Evolutionary conservation across 441 rosid genomes (phyloP).

Genomic region (Pelargonium myrrhifolium): DNA sequence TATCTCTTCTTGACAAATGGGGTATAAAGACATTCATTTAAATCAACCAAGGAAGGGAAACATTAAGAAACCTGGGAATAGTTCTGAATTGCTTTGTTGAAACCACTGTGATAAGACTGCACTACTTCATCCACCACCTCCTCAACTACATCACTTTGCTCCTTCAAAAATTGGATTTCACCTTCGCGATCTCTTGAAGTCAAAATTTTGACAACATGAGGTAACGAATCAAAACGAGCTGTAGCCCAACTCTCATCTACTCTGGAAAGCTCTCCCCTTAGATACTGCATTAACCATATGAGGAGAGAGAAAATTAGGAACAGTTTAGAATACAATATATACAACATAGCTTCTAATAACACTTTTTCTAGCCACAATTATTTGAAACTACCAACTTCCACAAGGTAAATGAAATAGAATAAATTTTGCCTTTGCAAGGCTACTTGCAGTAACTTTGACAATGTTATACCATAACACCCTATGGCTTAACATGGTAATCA

Average conservation of each 20-base stretch:
- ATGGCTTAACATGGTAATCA: too few relatives aligned
- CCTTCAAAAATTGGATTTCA: constrained; percentile 67
- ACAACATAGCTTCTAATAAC: not conserved
- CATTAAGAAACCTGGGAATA: constrained; percentile 73
- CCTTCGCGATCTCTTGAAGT: constrained; percentile 93
- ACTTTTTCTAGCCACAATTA: not conserved
- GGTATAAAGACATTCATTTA: not conserved
- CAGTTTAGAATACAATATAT: not conserved
- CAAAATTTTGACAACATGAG: constrained; percentile 90
- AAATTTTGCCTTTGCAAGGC: not conserved
- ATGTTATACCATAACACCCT: too few relatives aligned
- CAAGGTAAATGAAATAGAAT: not conserved
- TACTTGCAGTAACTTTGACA: not conserved
- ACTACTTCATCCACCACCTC: constrained; percentile 99
- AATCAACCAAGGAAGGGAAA: not conserved
- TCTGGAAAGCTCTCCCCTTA: constrained; percentile 70
- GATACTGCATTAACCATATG: constrained; percentile 48
- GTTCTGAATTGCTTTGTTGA: constrained; percentile 97
- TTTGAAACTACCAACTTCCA: not conserved
- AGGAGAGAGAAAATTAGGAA: constrained; percentile 21
- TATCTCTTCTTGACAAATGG: not conserved
- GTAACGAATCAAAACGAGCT: constrained; percentile 93
- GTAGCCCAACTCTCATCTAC: constrained; percentile 88
- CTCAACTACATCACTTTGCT: constrained; percentile 90
- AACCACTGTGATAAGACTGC: constrained; percentile 91